These are phyloP conservation scores for Aphanomyces cochlioides DNA, from an alignment of 352 stramenopile genomes.

Conservation along the genomic window DNA sequence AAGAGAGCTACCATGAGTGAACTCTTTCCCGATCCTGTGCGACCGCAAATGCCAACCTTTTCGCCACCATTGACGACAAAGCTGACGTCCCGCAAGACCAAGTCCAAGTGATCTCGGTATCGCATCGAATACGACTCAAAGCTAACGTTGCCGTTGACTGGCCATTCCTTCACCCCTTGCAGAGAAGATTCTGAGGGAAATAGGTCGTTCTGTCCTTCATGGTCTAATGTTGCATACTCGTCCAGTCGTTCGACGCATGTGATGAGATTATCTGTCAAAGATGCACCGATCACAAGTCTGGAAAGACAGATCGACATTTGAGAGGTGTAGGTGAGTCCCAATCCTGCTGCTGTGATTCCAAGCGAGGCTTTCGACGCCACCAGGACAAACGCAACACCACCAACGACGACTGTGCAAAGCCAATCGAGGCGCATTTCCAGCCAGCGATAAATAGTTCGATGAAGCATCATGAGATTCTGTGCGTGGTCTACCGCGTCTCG, in stretches of 20 bases:
- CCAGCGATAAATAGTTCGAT: conserved; percentile 52
- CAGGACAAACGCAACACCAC: conserved; percentile 82
- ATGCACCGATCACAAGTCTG: conserved; percentile 45
- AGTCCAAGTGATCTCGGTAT: conserved; percentile 44
- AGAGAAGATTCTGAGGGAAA: no score
- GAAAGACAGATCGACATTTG: conserved; percentile 86
- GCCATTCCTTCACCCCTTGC: conserved; percentile 38
- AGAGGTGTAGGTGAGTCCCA: conserved; percentile 87
- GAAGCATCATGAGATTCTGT: conserved; percentile 85
- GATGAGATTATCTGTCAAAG: conserved; percentile 89
- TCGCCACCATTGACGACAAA: conserved; percentile 64
- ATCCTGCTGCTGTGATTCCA: conserved; percentile 79
- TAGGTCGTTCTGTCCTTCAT: neutral
- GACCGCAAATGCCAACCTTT: conserved; percentile 74
- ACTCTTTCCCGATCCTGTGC: conserved; percentile 61
- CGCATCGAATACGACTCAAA: conserved; percentile 63
- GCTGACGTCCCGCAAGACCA: conserved; percentile 40
- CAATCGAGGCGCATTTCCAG: conserved; percentile 47
- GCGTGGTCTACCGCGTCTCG: conserved; percentile 82
- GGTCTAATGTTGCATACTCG: conserved; percentile 38
- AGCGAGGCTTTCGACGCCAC: conserved; percentile 50
- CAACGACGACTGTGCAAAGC: conserved; percentile 84
- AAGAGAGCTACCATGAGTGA: conserved; percentile 70
- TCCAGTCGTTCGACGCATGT: conserved; percentile 86
- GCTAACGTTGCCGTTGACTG: conserved; percentile 54